A percentile compares a stretch with the other conserved stretches of the same genome.
phyloP scores from a whole-genome alignment of 2,329 filamentous ascomycete species.

The Colletotrichum tropicale region DNA sequence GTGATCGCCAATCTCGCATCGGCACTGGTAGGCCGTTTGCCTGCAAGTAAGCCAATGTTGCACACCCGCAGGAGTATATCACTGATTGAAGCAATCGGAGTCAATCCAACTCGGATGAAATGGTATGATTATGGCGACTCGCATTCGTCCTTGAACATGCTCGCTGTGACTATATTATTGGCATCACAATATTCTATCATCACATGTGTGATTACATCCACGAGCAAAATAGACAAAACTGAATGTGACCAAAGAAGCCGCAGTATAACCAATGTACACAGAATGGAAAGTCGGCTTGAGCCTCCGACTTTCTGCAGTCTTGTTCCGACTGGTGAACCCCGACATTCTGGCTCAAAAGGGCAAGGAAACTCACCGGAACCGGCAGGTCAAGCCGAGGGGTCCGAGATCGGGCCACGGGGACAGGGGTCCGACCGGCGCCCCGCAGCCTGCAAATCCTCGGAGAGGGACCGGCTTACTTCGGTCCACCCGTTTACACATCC shows the following conservation, averaged over 20 bases:
- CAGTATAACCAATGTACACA: background rate
- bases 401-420: conserved; percentile 14
- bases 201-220: background rate
- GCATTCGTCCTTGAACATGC: background rate
- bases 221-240: background rate
- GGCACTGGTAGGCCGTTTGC: background rate
- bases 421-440: conserved; percentile 11
- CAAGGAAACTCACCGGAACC: background rate
- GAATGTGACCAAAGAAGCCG: too few species aligned
- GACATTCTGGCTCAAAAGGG: background rate
- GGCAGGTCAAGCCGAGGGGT: conserved; percentile 2
- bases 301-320: background rate
- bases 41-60: background rate
- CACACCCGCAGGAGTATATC: background rate
- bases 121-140: background rate
- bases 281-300: background rate
- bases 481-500: background rate
- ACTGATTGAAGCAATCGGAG: background rate
- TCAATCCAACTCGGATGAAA: background rate
- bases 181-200: background rate
- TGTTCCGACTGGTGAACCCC: background rate
- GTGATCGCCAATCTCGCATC: background rate
- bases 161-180: background rate
- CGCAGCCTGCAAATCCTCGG: background rate
- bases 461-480: background rate